Evolutionary conservation across 1,139 yeast species (phyloP), one percentile per base, ranked within the genome.

Genomic region (Kodamaea suecica): DNA sequence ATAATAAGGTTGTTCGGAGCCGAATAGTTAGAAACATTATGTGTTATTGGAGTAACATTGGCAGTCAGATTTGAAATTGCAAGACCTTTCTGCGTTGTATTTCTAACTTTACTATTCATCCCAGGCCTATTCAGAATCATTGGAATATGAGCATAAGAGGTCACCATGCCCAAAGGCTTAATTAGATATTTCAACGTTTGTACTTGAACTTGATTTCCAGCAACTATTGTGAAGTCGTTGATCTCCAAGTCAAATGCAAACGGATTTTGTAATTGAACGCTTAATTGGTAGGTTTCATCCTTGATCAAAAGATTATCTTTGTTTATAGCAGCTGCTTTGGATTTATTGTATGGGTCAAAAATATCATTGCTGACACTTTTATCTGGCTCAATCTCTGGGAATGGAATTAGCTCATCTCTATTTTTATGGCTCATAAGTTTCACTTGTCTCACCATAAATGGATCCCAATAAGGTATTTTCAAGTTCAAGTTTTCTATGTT

Each of bases 241-340:
- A 92, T 62, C 30, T 78, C 82, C 8, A 90, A 59, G 33, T 82
- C 87, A 55, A 86, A 87, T 8, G 78, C 75, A 59, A 79, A 87
- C 2, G 96, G 95, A 51, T 92, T 92, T 49, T 84, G 92, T 7
- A 92, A 50, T 2, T 70, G 64, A 1, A 86, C 63, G 13, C 66
- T 57, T 20, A 83, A 59, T 43, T 73, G 78, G 21, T 72, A 70
- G 9, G 67, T 57, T 34, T 82, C 87, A 34, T 76, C 80, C 40
- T 70, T 73, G 2, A 81, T 75, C 11, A 80, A 47, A 9, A 73
- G 55, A 17, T 58, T 54, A 11, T 66, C 69, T 21, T 53, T 55
- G 31, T 54, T 55, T 4, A 50, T 34, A 10, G 35, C 28, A 3
- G 45, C 13, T 0, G 36, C 12, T 5, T 44, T 24, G 11, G 42